Evolutionary conservation across 768 basidiomycete species (phyloP).

Genomic region (Daedaleopsis sinensis): DNA sequence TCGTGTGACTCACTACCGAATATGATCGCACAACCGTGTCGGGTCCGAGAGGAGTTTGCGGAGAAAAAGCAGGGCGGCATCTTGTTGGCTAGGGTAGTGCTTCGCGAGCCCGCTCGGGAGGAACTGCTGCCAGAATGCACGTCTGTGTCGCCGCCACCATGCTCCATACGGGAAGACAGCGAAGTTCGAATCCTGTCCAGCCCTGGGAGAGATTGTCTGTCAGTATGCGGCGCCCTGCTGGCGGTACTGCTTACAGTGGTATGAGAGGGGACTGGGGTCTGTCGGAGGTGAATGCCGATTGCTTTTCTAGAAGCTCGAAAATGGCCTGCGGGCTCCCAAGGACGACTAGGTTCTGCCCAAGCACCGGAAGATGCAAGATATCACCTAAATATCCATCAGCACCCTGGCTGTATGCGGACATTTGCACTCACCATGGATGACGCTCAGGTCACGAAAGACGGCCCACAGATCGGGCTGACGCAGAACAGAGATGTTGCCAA

Average conservation of each 20-base stretch:
- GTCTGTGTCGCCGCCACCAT: slow-evolving; percentile 14
- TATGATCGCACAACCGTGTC: neutral
- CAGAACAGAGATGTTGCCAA: slow-evolving; percentile 27
- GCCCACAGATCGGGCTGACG: slow-evolving; percentile 24
- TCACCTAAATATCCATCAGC: slow-evolving; percentile 1
- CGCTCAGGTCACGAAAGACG: slow-evolving; percentile 21
- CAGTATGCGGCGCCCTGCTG: neutral
- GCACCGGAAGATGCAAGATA: slow-evolving; percentile 11
- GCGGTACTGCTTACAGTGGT: slow-evolving; percentile 9
- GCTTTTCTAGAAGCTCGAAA: slow-evolving; percentile 25
- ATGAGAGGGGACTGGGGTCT: neutral
- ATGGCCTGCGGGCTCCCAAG: slow-evolving; percentile 16
- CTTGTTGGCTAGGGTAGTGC: slow-evolving; percentile 7
- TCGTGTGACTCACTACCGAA: slow-evolving; percentile 9
- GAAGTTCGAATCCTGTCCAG: neutral
- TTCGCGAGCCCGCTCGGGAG: neutral
- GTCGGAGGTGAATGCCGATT: slow-evolving; percentile 21
- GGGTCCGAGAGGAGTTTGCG: slow-evolving; percentile 9
- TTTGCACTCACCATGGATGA: slow-evolving; percentile 22
- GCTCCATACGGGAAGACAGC: slow-evolving; percentile 12
- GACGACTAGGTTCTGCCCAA: slow-evolving; percentile 19
- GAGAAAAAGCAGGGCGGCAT: slow-evolving; percentile 10
- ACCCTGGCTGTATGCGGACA: too few relatives aligned
- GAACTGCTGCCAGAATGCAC: slow-evolving; percentile 18
- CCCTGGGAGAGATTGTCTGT: neutral